A percentile compares a stretch with the other conserved stretches of the same genome.
Evolutionary conservation across 306 rosid species (phyloP).

Genomic region (Glycine latifolia): DNA sequence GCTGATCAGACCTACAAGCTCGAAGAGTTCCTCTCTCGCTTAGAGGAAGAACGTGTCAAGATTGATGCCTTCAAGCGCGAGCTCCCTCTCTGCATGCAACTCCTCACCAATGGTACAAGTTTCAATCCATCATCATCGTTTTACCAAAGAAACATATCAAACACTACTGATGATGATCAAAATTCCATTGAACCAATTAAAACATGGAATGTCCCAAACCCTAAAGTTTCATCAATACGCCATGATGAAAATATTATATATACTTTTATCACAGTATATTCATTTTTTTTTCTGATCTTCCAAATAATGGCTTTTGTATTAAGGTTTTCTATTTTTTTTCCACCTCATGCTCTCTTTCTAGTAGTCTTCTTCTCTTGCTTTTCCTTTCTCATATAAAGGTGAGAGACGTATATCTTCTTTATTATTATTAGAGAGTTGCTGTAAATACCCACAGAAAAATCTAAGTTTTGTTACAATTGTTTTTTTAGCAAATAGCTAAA

Average conservation of each 20-base stretch:
- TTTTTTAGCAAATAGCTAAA: not conserved
- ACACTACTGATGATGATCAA: not conserved
- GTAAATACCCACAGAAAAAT: not conserved
- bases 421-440: not conserved
- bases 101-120: slow-evolving; percentile 74
- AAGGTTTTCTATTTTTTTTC: slow-evolving; percentile 27
- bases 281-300: slow-evolving; percentile 38
- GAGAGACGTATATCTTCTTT: not conserved
- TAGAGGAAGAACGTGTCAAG: slow-evolving; percentile 85
- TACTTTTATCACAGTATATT: slow-evolving; percentile 33
- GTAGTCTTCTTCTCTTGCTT: slow-evolving; percentile 41
- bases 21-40: slow-evolving; percentile 74
- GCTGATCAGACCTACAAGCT: slow-evolving; percentile 70
- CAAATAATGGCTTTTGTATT: slow-evolving; percentile 37
- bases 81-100: slow-evolving; percentile 97
- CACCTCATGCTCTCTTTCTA: slow-evolving; percentile 9
- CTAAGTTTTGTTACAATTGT: not conserved
- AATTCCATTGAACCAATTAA: slow-evolving; percentile 47
- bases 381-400: slow-evolving; percentile 26
- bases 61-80: slow-evolving; percentile 94
- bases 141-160: not conserved
- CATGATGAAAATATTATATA: slow-evolving; percentile 9
- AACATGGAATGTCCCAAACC: slow-evolving; percentile 41
- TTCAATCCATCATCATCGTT: slow-evolving; percentile 2
- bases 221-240: slow-evolving; percentile 52